These are phyloP conservation scores for Pichia ethanolica DNA, from an alignment of 805 yeast species.

Conservation along the genomic window DNA sequence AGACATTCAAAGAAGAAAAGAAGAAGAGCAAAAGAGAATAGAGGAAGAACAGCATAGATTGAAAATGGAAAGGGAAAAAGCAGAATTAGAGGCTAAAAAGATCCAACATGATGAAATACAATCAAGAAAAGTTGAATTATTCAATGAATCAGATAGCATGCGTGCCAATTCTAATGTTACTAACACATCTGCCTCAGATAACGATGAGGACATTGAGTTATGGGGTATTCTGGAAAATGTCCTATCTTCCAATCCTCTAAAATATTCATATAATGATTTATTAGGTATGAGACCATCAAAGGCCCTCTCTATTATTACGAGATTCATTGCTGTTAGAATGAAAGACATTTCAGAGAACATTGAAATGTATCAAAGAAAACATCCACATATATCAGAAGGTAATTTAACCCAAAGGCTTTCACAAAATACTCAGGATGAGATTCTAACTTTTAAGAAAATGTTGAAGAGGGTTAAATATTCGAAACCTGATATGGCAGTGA, in stretches of 20 bases:
- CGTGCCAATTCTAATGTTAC: neutral
- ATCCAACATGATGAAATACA: neutral
- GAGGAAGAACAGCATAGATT: too few species aligned
- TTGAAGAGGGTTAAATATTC: slow-evolving; percentile 4
- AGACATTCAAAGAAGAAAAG: neutral
- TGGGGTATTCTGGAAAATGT: neutral
- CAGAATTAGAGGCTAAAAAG: too few species aligned
- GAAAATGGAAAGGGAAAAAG: neutral
- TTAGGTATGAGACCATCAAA: slow-evolving; percentile 6
- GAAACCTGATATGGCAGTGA: neutral
- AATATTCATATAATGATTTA: slow-evolving; percentile 1
- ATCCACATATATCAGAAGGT: neutral
- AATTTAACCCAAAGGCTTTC: neutral
- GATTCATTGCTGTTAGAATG: slow-evolving; percentile 2
- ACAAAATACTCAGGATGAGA: slow-evolving; percentile 1
- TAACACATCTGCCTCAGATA: neutral
- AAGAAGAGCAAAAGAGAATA: neutral
- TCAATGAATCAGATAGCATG: neutral
- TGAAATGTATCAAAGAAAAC: neutral
- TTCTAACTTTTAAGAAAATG: neutral
- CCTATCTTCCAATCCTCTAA: neutral
- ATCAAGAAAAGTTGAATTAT: neutral
- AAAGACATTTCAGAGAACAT: neutral
- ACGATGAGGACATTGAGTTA: neutral
- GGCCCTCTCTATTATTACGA: slow-evolving; percentile 1